These are phyloP conservation scores for Haplosporangium gracile DNA, from an alignment of 192 early-diverging fungal species.

Conservation along the genomic window DNA sequence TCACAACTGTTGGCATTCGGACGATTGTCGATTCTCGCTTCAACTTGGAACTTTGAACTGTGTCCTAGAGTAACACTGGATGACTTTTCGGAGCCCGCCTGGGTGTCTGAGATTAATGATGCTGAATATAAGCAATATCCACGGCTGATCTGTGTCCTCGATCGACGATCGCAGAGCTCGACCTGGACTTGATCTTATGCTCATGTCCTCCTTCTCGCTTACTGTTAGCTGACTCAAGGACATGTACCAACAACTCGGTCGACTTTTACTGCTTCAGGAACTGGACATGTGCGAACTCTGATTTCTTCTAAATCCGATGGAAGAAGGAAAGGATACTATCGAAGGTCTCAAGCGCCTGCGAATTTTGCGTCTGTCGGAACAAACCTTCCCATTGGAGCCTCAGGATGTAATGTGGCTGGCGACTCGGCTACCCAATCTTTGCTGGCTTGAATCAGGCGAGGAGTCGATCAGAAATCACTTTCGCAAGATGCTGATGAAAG, in stretches of 20 bases:
- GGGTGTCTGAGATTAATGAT: not conserved
- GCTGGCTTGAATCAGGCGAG: not conserved
- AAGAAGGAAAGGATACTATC: not conserved
- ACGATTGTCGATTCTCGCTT: not conserved
- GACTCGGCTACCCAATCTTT: not conserved
- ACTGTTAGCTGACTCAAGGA: not conserved
- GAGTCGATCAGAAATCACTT: not conserved
- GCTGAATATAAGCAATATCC: not conserved
- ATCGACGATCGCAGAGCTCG: not conserved
- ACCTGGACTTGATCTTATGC: not conserved
- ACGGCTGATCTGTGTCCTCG: not conserved
- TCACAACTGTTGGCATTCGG: constrained; percentile 1
- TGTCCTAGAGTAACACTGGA: not conserved
- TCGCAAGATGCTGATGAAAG: not conserved
- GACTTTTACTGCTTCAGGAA: not conserved
- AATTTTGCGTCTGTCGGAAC: not conserved
- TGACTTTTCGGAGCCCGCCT: constrained; percentile 15
- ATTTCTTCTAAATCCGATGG: not conserved
- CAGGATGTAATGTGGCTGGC: constrained; percentile 22
- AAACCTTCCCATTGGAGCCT: not conserved
- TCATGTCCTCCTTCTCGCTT: not conserved
- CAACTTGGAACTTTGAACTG: not conserved
- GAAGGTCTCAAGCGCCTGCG: not conserved
- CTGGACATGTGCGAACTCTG: constrained; percentile 5
- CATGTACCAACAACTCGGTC: constrained; percentile 19